Evolutionary conservation across 768 basidiomycete genomes (phyloP).

Genomic region (Mycena leptocephala): DNA sequence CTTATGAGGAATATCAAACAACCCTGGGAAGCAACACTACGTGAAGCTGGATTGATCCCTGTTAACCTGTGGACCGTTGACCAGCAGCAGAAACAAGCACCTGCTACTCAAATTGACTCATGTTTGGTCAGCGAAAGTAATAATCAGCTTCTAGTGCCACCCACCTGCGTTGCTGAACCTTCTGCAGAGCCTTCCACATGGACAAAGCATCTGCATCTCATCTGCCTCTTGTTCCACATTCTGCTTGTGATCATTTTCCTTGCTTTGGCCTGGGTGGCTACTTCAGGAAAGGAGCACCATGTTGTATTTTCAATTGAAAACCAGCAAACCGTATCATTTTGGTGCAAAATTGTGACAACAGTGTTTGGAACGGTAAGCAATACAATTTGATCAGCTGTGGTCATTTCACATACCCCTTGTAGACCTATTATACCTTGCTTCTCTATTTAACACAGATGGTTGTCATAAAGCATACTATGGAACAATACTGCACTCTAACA

Average conservation of each 20-base stretch:
- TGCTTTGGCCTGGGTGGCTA: neutral
- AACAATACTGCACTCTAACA: neutral
- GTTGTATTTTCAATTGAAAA: neutral
- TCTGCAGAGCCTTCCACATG: neutral
- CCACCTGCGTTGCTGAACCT: neutral
- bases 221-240: neutral
- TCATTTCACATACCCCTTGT: neutral
- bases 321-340: neutral
- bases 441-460: neutral
- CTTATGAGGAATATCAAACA: neutral
- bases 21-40: neutral
- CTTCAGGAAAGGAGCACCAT: neutral
- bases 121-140: too few species aligned
- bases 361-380: slow-evolving; percentile 2
- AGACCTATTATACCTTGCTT: neutral
- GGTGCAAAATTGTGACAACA: neutral
- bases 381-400: neutral
- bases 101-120: neutral
- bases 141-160: too few species aligned
- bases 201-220: neutral
- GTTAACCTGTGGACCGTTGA: neutral
- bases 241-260: too few species aligned
- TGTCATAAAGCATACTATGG: neutral
- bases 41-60: neutral
- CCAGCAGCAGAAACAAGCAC: neutral